Conservation (phyloP, 176 grass and related monocot genomes). For the Guadua angustifolia region DNA sequence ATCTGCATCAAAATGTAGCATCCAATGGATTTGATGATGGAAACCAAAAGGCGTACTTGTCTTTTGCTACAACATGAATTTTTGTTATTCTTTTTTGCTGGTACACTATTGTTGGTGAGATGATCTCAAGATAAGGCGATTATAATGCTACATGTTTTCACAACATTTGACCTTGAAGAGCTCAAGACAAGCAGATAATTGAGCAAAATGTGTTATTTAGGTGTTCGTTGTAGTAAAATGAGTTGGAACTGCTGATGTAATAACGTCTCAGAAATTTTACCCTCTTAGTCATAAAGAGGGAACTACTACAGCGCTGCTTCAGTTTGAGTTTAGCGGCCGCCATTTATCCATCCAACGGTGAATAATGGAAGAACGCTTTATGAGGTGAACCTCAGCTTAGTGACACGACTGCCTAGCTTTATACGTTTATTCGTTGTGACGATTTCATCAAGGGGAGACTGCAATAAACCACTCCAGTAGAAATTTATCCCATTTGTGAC, state of each 20-base stretch:
- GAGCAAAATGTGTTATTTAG: not conserved
- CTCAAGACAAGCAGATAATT: not conserved
- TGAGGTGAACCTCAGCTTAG: too few relatives aligned
- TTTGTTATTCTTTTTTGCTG: not conserved
- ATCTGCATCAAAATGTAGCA: not conserved
- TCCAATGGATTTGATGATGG: not conserved
- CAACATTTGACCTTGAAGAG: not conserved
- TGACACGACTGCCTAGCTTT: too few relatives aligned
- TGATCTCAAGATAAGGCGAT: too few relatives aligned
- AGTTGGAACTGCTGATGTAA: not conserved
- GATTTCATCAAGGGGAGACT: too few relatives aligned
- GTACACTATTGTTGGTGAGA: not conserved
- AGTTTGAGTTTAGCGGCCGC: too few relatives aligned
- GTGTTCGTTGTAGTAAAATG: not conserved
- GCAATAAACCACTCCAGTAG: too few relatives aligned
- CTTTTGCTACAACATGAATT: not conserved
- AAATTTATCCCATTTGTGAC: too few relatives aligned
- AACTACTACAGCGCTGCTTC: too few relatives aligned
- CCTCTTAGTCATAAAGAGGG: too few relatives aligned
- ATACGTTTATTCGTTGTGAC: too few relatives aligned
- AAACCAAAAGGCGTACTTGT: not conserved
- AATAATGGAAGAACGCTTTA: too few relatives aligned
- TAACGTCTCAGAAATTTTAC: not conserved
- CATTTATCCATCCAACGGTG: too few relatives aligned
- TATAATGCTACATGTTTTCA: not conserved